These are phyloP conservation scores for Globisporangium uncinulatum DNA, from an alignment of 352 stramenopile species.

Conservation along the genomic window DNA sequence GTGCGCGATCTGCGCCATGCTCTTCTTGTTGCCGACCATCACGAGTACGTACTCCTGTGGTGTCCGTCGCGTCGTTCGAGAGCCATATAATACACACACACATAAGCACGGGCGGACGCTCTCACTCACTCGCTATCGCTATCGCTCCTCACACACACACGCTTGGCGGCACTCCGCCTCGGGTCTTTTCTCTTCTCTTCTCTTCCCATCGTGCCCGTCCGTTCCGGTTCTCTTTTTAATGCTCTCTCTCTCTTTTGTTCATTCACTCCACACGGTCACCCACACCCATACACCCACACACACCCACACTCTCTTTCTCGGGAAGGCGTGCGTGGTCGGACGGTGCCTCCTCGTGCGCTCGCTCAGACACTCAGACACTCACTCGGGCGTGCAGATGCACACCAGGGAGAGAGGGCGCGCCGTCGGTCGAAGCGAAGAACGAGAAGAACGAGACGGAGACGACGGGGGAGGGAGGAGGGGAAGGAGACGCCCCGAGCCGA, in stretches of 20 bases:
- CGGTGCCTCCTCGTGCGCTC: no score
- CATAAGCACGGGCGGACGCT: constrained; percentile 22
- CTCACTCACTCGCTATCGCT: constrained; percentile 1
- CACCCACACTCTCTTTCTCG: constrained; percentile 5
- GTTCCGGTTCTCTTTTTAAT: constrained; percentile 3
- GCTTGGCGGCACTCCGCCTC: neutral
- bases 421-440: no score
- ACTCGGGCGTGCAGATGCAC: no score
- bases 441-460: no score
- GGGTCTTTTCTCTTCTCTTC: constrained; percentile 1
- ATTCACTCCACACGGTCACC: neutral
- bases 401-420: no score
- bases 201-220: constrained; percentile 4
- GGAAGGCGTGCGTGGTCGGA: neutral
- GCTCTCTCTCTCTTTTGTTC: neutral
- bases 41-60: constrained; percentile 80
- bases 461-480: neutral
- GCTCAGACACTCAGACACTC: no score
- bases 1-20: constrained; percentile 74
- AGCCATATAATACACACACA: constrained; percentile 12
- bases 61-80: constrained; percentile 7
- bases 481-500: neutral
- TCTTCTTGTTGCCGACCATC: constrained; percentile 87
- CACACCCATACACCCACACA: neutral
- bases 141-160: constrained; percentile 8